phyloP scores from a whole-genome alignment of 495 filamentous ascomycete species.

The Bombardia bombarda region DNA sequence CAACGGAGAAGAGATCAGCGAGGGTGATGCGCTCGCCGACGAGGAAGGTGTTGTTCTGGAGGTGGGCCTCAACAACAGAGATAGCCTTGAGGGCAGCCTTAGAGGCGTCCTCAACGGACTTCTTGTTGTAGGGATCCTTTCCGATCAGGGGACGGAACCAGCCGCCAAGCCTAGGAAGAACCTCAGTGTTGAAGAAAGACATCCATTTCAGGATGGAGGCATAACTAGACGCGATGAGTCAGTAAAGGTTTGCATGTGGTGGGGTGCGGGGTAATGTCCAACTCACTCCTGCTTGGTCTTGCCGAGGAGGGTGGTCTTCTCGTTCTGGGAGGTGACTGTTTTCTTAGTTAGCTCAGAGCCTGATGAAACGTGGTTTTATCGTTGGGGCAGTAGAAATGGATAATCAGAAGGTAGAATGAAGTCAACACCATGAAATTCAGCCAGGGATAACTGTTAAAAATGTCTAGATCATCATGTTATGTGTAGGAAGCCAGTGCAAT shows the following conservation, averaged over 20 bases:
- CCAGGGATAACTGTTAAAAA: slow-evolving; percentile 97
- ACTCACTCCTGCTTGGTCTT: slow-evolving; percentile 98
- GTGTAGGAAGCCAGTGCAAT: slow-evolving; percentile 1
- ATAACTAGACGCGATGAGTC: slow-evolving; percentile 40
- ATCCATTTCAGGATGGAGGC: slow-evolving; percentile 96
- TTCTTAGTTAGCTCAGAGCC: slow-evolving; percentile 25
- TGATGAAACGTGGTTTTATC: slow-evolving; percentile 10
- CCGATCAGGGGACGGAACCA: slow-evolving; percentile 91
- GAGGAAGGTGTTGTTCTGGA: slow-evolving; percentile 90
- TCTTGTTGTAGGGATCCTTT: slow-evolving; percentile 90
- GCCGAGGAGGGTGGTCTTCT: slow-evolving; percentile 97
- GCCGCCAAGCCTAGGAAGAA: slow-evolving; percentile 62
- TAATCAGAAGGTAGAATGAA: slow-evolving; percentile 52
- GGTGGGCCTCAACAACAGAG: slow-evolving; percentile 71
- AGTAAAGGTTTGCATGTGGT: background rate
- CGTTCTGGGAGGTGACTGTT: slow-evolving; percentile 95
- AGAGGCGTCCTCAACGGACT: slow-evolving; percentile 72
- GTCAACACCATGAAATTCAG: slow-evolving; percentile 82
- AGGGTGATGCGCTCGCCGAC: slow-evolving; percentile 96
- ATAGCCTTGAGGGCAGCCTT: slow-evolving; percentile 61
- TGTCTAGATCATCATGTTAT: slow-evolving; percentile 66
- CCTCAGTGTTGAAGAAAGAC: slow-evolving; percentile 83
- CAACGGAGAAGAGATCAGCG: slow-evolving; percentile 79
- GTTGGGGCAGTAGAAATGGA: slow-evolving; percentile 14
- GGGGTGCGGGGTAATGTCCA: background rate